A percentile compares a stretch with the other conserved stretches of the same genome.
phyloP scores from a whole-genome alignment of 306 rosid species.

The Medicago ruthenica region DNA sequence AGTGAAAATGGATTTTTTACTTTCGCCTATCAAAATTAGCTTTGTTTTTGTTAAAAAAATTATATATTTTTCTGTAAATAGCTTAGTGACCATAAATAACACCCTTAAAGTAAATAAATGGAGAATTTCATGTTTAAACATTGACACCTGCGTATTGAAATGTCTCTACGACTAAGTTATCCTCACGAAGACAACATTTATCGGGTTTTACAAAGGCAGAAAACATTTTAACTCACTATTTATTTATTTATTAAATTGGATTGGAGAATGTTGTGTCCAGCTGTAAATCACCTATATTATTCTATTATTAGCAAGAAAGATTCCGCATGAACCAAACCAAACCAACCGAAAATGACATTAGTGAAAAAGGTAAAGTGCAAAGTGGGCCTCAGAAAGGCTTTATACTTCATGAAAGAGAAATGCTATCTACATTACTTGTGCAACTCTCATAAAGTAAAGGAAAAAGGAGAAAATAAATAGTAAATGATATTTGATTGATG shows the following conservation, averaged over 20 bases:
- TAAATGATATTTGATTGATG: slow-evolving; percentile 7
- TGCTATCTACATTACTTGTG: slow-evolving; percentile 2
- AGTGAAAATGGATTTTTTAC: too few species aligned
- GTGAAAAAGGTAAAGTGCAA: slow-evolving; percentile 34
- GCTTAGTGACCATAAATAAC: too few species aligned
- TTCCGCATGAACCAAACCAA: slow-evolving; percentile 34
- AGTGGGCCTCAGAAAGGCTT: slow-evolving; percentile 21
- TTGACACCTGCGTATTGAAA: too few species aligned
- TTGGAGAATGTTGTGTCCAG: slow-evolving; percentile 39
- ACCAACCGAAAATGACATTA: slow-evolving; percentile 34
- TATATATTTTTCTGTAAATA: too few species aligned
- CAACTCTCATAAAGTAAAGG: not conserved
- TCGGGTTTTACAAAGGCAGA: too few species aligned
- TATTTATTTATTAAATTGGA: not conserved
- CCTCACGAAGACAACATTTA: too few species aligned
- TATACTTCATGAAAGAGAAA: slow-evolving; percentile 21
- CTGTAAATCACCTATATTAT: slow-evolving; percentile 42
- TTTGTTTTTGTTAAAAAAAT: too few species aligned
- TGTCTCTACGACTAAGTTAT: too few species aligned
- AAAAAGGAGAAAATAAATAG: not conserved
- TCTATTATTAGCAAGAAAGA: slow-evolving; percentile 42
- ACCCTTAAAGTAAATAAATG: too few species aligned
- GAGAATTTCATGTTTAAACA: too few species aligned
- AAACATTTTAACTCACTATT: not conserved
- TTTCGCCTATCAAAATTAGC: too few species aligned